These are phyloP conservation scores for Mycena polygramma DNA, from an alignment of 768 basidiomycete genomes.

Conservation along the genomic window DNA sequence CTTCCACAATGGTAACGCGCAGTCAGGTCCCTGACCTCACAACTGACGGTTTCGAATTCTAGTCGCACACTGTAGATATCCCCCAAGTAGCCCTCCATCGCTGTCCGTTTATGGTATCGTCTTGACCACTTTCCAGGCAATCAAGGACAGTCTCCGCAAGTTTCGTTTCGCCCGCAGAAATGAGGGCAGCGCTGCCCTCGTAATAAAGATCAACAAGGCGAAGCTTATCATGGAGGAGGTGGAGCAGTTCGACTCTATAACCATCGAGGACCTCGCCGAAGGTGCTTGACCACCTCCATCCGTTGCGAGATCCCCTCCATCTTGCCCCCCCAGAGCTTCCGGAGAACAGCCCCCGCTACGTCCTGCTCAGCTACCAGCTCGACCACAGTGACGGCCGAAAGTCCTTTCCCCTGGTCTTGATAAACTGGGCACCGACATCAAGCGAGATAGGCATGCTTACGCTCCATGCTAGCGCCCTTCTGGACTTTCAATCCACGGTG, in stretches of 20 bases:
- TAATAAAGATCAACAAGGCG: conserved; percentile 92
- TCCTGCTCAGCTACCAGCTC: conserved; percentile 87
- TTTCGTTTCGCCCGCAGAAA: conserved; percentile 82
- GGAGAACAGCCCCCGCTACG: conserved; percentile 88
- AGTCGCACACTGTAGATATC: conserved; percentile 89
- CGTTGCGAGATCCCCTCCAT: conserved; percentile 7
- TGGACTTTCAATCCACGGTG: conserved; percentile 85
- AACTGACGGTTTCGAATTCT: conserved; percentile 20
- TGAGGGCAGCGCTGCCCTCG: conserved; percentile 80
- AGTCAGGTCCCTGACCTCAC: conserved; percentile 24
- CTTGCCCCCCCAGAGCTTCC: conserved; percentile 75
- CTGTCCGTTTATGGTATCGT: neutral
- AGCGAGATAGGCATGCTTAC: conserved; percentile 84
- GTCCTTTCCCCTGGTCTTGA: conserved; percentile 86
- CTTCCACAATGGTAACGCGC: conserved; percentile 50
- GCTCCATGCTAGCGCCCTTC: conserved; percentile 85
- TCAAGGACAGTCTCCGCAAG: conserved; percentile 86
- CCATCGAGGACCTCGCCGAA: conserved; percentile 88
- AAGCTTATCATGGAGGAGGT: conserved; percentile 87
- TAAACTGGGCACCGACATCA: conserved; percentile 89
- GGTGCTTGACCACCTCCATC: conserved; percentile 59
- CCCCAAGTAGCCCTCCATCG: conserved; percentile 50
- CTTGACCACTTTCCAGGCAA: conserved; percentile 51
- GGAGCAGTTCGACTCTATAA: conserved; percentile 81
- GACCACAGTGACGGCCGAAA: conserved; percentile 84